phyloP scores from a whole-genome alignment of 345 rosid species.

The Gossypium bickii region DNA sequence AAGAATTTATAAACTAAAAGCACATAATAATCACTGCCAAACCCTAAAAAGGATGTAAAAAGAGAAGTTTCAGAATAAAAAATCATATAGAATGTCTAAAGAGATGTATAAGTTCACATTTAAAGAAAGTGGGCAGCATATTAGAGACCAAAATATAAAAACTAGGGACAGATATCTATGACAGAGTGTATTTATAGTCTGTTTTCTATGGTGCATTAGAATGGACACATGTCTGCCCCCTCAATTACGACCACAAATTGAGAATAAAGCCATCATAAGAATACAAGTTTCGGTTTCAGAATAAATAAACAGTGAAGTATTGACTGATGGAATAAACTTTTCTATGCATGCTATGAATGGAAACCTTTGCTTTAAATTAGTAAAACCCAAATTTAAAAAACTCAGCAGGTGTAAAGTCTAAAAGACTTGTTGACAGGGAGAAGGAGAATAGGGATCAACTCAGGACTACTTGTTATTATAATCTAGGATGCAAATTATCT shows the following conservation, averaged over 20 bases:
- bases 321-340: neutral
- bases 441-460: neutral
- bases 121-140: neutral
- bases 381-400: neutral
- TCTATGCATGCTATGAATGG: neutral
- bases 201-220: neutral
- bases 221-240: neutral
- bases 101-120: neutral
- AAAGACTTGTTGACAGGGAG: neutral
- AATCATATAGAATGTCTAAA: constrained; percentile 1
- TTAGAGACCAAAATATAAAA: neutral
- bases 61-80: neutral
- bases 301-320: neutral
- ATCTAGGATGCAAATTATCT: constrained; percentile 1
- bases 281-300: neutral
- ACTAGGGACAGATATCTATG: neutral
- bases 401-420: neutral
- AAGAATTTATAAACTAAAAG: neutral
- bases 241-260: neutral
- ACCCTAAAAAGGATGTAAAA: neutral
- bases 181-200: neutral
- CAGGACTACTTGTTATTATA: neutral
- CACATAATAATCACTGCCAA: neutral
- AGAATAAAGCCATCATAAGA: neutral
- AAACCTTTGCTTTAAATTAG: neutral